Evolutionary conservation across 1,284 basidiomycete genomes (phyloP).

Genomic region (Cryptococcus deneoformans): DNA sequence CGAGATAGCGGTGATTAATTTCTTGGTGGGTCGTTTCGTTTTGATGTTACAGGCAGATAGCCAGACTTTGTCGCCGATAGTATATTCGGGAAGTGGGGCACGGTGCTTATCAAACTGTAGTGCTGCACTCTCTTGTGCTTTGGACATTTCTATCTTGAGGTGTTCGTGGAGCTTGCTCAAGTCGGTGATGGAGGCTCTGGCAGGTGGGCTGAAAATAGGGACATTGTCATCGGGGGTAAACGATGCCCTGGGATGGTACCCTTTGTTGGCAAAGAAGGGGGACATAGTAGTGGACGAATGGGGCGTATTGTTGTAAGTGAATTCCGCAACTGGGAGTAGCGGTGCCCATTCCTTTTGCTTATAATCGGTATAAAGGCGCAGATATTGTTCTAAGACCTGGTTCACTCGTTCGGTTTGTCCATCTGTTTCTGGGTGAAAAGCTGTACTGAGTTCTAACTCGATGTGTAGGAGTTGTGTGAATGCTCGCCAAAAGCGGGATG

Average conservation of each 20-base stretch:
- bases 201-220: not conserved
- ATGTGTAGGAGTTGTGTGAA: too few relatives aligned
- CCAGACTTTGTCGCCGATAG: slow-evolving; percentile 47
- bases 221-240: slow-evolving; percentile 43
- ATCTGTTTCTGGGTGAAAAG: slow-evolving; percentile 47
- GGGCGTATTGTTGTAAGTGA: slow-evolving; percentile 15
- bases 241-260: slow-evolving; percentile 38
- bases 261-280: too few relatives aligned
- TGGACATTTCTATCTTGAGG: not conserved
- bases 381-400: slow-evolving; percentile 51
- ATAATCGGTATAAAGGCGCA: slow-evolving; percentile 32
- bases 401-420: slow-evolving; percentile 52
- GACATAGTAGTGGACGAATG: too few relatives aligned
- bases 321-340: slow-evolving; percentile 53
- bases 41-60: slow-evolving; percentile 46
- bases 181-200: not conserved
- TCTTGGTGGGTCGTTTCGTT: slow-evolving; percentile 24
- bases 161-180: slow-evolving; percentile 15
- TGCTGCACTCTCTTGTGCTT: not conserved
- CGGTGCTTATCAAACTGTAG: not conserved
- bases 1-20: too few relatives aligned
- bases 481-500: too few relatives aligned
- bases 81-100: not conserved
- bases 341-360: slow-evolving; percentile 54
- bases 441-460: too few relatives aligned